These are phyloP conservation scores for Onygenales sp. DNA, from an alignment of 2,329 filamentous ascomycete species.

Conservation along the genomic window DNA sequence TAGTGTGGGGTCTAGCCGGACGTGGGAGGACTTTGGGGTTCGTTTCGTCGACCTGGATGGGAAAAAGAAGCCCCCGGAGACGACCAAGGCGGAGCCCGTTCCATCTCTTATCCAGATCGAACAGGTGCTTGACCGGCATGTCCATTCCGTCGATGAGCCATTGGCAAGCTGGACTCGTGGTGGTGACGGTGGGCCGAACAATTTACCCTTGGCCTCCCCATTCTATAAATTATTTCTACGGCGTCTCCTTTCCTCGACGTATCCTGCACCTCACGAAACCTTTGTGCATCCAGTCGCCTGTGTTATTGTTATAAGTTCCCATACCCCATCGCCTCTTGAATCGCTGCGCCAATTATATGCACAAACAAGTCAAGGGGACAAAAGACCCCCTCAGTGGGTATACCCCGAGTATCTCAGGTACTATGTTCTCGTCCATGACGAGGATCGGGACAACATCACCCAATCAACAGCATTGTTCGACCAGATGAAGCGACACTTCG, in stretches of 20 bases:
- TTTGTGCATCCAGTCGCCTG: conserved; percentile 92
- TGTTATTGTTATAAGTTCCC: conserved; percentile 89
- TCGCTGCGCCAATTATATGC: conserved; percentile 75
- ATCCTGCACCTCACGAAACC: conserved; percentile 76
- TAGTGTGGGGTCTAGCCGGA: conserved; percentile 72
- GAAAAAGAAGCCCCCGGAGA: conserved; percentile 27
- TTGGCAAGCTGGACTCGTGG: conserved; percentile 19
- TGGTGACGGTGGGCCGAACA: conserved; percentile 20
- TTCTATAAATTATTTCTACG: conserved; percentile 82
- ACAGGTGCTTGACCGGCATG: conserved; percentile 66
- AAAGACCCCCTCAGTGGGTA: conserved; percentile 71
- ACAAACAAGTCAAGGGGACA: conserved; percentile 69
- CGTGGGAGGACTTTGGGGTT: conserved; percentile 83
- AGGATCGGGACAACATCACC: conserved; percentile 86
- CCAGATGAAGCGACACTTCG: conserved; percentile 98
- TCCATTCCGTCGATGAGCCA: conserved; percentile 60
- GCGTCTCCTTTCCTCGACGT: conserved; percentile 68
- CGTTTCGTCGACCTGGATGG: conserved; percentile 67
- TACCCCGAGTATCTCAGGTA: conserved; percentile 89
- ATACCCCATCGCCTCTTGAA: conserved; percentile 74
- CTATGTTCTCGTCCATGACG: conserved; percentile 93
- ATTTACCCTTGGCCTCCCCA: conserved; percentile 49
- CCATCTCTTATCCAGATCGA: conserved; percentile 55
- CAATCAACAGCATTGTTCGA: conserved; percentile 88
- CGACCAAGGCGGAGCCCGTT: conserved; percentile 27